Evolutionary conservation across 345 rosid species (phyloP), one percentile per base, ranked within the genome.

Genomic region (Mallotus nudiflorus): DNA sequence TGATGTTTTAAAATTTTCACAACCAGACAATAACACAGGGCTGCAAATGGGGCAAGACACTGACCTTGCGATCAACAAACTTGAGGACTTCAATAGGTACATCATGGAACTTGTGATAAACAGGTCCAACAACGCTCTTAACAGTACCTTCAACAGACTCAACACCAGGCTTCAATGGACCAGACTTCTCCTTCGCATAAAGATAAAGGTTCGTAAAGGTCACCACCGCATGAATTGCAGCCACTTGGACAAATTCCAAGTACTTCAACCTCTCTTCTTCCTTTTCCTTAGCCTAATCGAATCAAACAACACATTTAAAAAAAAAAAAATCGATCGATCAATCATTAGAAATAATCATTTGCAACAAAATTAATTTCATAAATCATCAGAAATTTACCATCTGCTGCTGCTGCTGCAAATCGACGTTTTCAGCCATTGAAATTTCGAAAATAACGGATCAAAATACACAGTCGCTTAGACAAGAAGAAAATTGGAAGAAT

Each of bases 91-190:
- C 91, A 1, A 74, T 74, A 0, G 97, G 98, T 31, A 86, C 82
- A 35, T 80, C 91, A 14, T 86, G 93, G 80, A 73, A 92, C 67
- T 89, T 91, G 12, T 83, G 70, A 46, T 83, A 86, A 3, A 96
- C 97, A 35, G 94, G 98, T 35, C 89, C 87, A 0, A 91, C 85
- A n/a, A 96, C 85, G 13, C 70, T 88, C 84, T 86, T 90, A 20
- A 92, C 96, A 1, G 90, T 84, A 22, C 90, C 94, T 77, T 95
- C 99, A 0, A 89, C 83, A 18, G 92, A 83, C 75, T 92, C 97
- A 68, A 95, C 91, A 20, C 97, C 88, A 2, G 91, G 74, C 72
- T 89, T 92, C 83, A 92, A 74, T 2, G 92, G 97, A 25, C 99
- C 96, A 1, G 92, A 80, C 81, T 79, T 84, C 25, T 88, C 94